Conservation (phyloP, 805 yeast genomes). For the Candida chauliodis region DNA sequence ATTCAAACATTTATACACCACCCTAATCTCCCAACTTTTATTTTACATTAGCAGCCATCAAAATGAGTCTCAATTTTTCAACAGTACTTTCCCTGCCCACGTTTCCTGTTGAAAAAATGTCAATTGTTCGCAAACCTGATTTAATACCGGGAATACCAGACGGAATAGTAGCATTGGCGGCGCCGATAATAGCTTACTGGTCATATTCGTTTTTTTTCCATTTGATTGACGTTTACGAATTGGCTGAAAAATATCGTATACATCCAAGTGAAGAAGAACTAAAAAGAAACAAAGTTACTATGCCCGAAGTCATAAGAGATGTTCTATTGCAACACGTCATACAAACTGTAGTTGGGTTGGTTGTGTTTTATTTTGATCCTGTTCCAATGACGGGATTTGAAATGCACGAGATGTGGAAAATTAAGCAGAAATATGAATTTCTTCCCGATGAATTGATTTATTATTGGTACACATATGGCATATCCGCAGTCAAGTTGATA, state of each 20-base stretch:
- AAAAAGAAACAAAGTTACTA: conserved; percentile 69
- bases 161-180: conserved; percentile 62
- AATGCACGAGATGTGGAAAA: conserved; percentile 43
- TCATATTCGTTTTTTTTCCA: conserved; percentile 68
- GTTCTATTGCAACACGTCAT: conserved; percentile 82
- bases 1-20: too few relatives aligned
- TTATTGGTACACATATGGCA: conserved; percentile 57
- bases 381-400: conserved; percentile 51
- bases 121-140: conserved; percentile 5
- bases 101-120: conserved; percentile 7
- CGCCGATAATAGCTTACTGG: conserved; percentile 89
- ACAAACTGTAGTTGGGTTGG: conserved; percentile 69
- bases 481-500: conserved; percentile 54
- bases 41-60: too few relatives aligned
- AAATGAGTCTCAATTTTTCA: conserved; percentile 12
- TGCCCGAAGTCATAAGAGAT: conserved; percentile 68
- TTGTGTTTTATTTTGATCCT: conserved; percentile 55
- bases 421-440: conserved; percentile 31
- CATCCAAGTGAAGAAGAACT: conserved; percentile 88
- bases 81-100: conserved; percentile 12
- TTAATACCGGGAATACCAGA: conserved; percentile 61
- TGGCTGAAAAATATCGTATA: conserved; percentile 81
- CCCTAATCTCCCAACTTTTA: too few relatives aligned
- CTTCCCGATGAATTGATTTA: conserved; percentile 50
- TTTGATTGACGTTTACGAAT: conserved; percentile 64